These are phyloP conservation scores for Theobroma cacao DNA, from an alignment of 345 rosid genomes.

Conservation along the genomic window DNA sequence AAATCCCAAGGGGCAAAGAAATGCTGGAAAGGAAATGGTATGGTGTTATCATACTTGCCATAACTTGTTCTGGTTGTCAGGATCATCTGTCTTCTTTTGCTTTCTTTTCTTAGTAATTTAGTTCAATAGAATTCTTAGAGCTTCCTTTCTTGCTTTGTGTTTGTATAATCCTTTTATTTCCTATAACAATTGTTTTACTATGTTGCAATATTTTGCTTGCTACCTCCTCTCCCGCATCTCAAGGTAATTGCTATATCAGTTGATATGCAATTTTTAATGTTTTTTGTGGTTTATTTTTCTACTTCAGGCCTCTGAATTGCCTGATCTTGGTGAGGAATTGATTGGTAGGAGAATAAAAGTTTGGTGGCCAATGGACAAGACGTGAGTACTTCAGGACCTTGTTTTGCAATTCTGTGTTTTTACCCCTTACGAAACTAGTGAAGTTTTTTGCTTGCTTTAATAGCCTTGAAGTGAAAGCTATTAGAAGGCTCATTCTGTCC, in stretches of 20 bases:
- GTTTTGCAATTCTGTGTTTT: neutral
- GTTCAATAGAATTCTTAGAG: conserved; percentile 6
- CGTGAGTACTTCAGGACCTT: conserved; percentile 36
- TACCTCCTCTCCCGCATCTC: neutral
- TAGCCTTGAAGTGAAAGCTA: neutral
- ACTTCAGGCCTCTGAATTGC: conserved; percentile 36
- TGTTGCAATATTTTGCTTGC: conserved; percentile 2
- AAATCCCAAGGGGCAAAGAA: conserved; percentile 33
- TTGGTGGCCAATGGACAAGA: conserved; percentile 75
- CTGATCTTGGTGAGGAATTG: conserved; percentile 37
- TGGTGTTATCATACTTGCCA: neutral
- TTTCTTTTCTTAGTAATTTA: neutral
- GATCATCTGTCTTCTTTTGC: neutral
- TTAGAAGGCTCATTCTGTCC: neutral
- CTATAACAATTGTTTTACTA: neutral
- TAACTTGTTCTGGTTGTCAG: conserved; percentile 8
- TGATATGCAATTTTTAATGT: neutral
- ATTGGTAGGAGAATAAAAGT: conserved; percentile 53
- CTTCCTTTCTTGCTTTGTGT: neutral
- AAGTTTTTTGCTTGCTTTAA: too few relatives aligned
- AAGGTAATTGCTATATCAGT: conserved; percentile 5
- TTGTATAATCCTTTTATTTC: neutral
- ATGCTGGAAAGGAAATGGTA: conserved; percentile 48
- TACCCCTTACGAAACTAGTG: too few relatives aligned
- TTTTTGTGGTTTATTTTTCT: neutral